Base-by-base conservation (phyloP, 2,329 filamentous ascomycete species). In the Ceratocystiopsis sp. region DNA sequence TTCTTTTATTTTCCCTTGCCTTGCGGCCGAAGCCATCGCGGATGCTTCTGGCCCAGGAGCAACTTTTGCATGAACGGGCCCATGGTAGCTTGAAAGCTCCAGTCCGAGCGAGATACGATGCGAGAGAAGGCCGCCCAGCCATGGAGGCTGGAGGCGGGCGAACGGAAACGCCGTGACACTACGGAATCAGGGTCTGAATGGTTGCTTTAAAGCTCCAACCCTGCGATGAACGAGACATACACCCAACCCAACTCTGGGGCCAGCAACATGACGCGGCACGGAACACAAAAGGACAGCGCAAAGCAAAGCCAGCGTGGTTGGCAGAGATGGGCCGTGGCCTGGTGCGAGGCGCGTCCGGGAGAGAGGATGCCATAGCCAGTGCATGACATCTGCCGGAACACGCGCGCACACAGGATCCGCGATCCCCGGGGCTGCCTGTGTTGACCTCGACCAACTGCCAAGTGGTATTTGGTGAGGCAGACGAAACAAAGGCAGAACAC, bases 11-110 rank as follows among this genome's bases (percentile, higher is more conserved):
- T 13, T 37, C 14, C 25, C n/a, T 42, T 34, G 36, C 35, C 16
- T 32, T 21, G 37, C 51, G 48, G 50, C 45, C 49, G 48, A 48
- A 55, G 55, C 51, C 51, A 29, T 36, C 1, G 34, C 38, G 11
- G 18, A 32, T 21, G 43, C 35, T 13, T 13, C 53, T 51, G 49
- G 54, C 48, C 47, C 46, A 50, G 51, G 40, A 46, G 38, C 45
- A 46, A 46, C 9, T 29, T 45, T 49, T 40, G n/a, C 17, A 45
- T 46, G 42, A 53, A 52, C 55, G 67, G 67, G 69, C 58, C 66
- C 65, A 65, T 73, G 71, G 69, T 74, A 68, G 71, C 71, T 75
- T 75, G 62, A 75, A 73, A 74, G 71, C 70, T 73, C 71, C 71
- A 73, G 69, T 68, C 69, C 68, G 34, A 35, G n/a, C n/a, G 34